A percentile compares a stretch with the other conserved stretches of the same genome.
phyloP scores from a whole-genome alignment of 345 rosid genomes.

The Barbarea vulgaris region DNA sequence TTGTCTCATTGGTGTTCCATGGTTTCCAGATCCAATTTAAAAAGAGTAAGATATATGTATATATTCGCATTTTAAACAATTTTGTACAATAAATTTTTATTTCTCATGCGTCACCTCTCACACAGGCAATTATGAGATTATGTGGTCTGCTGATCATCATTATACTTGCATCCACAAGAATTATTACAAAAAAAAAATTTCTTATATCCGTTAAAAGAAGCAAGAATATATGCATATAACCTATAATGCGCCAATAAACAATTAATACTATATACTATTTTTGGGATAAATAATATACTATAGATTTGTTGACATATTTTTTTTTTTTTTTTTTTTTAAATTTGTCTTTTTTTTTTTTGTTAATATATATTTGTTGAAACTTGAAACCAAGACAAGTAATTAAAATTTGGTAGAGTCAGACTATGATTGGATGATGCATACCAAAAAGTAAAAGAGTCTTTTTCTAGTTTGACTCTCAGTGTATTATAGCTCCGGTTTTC shows the following conservation, averaged over 20 bases:
- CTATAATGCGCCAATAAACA: not conserved
- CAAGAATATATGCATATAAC: not conserved
- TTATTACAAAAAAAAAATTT: not conserved
- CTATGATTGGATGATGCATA: constrained; percentile 38
- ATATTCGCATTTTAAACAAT: not conserved
- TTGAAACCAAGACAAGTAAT: not conserved
- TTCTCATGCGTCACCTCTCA: constrained; percentile 32
- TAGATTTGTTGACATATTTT: not conserved
- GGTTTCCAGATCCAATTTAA: not conserved
- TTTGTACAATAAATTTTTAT: not conserved
- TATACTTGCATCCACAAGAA: constrained; percentile 19
- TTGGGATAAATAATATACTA: not conserved
- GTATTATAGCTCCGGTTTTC: constrained; percentile 30
- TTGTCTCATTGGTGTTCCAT: constrained; percentile 13
- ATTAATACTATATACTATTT: not conserved
- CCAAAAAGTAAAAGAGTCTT: constrained; percentile 41
- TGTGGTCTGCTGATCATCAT: constrained; percentile 9
- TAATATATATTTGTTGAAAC: not conserved
- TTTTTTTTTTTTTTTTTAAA: too few relatives aligned
- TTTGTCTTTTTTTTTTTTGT: too few relatives aligned
- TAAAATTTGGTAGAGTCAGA: constrained; percentile 18
- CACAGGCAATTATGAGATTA: constrained; percentile 18
- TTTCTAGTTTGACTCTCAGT: constrained; percentile 42
- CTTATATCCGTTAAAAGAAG: not conserved
- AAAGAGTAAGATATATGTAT: not conserved